Base-by-base conservation (phyloP, 2,329 filamentous ascomycete genomes). In the Ophiostoma fasciatum region DNA sequence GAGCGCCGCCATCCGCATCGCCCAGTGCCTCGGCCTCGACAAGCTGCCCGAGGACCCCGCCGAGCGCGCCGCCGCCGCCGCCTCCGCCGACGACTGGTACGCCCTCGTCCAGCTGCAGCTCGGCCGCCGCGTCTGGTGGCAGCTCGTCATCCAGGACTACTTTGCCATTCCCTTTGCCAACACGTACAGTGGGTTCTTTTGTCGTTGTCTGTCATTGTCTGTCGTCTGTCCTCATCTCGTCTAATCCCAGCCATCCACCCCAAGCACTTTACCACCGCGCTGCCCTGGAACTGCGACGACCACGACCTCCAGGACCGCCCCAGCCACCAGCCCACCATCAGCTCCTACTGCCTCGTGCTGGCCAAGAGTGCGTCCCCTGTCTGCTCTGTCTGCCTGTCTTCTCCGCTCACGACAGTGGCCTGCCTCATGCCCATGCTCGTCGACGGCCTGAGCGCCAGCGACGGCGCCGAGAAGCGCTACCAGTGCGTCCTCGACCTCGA, bases 1-100 rank as follows among this genome's bases (percentile, higher is more conserved):
- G 8, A 59, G 58, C 3, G 55, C 61, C 1, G 63, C 59, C 3
- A 49, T 61, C 6, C 54, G 62, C 7, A 63, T 68, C 29, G 63
- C 62, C 3, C 61, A 64, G 45, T 57, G 58, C 1, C 49, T 68
- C 0, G 63, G 61, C 0, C 48, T 68, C 4, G 62, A 68, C 36
- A 50, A 55, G 18, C 48, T 64, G 3, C 46, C 44, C 0, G 37
- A 8, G 4, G 3, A 22, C 10, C 25, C 18, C 8, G 13, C 5
- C 27, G 10, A 19, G 8, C 12, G 14, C n/a, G 17, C 49, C 7
- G 46, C 50, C 4, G 31, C 45, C 3, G 31, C 48, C 14, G n/a
- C n/a, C n/a, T n/a, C n/a, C n/a, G n/a, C n/a, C n/a, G n/a, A n/a
- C n/a, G n/a, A n/a, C n/a, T n/a, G n/a, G n/a, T n/a, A n/a, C n/a